A percentile compares a stretch with the other conserved stretches of the same genome.
These are phyloP conservation scores for Teratosphaeria zuluensis DNA, from an alignment of 2,329 filamentous ascomycete genomes.

Conservation along the genomic window DNA sequence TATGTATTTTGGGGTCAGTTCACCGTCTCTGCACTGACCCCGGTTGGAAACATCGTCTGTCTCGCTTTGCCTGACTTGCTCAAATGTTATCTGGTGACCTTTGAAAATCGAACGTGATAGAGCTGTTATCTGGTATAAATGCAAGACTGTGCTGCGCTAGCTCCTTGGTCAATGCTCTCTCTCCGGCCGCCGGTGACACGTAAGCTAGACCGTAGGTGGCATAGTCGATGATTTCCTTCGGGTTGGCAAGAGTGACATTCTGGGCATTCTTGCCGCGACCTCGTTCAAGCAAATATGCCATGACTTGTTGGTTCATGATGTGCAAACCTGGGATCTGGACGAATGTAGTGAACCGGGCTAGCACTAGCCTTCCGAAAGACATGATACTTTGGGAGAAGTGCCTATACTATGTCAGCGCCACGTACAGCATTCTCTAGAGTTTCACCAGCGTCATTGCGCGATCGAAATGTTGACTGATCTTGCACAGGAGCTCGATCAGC, in stretches of 20 bases:
- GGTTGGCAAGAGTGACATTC: not conserved
- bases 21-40: too few species aligned
- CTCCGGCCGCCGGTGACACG: not conserved
- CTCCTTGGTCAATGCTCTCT: not conserved
- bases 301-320: not conserved
- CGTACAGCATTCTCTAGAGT: not conserved
- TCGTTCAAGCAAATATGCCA: not conserved
- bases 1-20: not conserved
- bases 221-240: not conserved
- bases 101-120: not conserved
- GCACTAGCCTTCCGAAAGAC: not conserved
- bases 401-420: not conserved
- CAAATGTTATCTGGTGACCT: not conserved
- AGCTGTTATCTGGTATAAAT: not conserved
- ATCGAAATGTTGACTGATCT: not conserved
- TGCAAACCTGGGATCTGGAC: not conserved
- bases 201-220: too few species aligned
- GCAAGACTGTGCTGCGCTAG: not conserved
- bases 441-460: not conserved
- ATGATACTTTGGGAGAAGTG: not conserved
- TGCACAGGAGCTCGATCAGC: not conserved
- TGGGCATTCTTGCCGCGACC: not conserved
- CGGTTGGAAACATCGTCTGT: too few species aligned
- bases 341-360: not conserved
- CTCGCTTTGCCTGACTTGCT: too few species aligned